Conservation (phyloP, 768 basidiomycete species). For the Hypholoma sublateritium region DNA sequence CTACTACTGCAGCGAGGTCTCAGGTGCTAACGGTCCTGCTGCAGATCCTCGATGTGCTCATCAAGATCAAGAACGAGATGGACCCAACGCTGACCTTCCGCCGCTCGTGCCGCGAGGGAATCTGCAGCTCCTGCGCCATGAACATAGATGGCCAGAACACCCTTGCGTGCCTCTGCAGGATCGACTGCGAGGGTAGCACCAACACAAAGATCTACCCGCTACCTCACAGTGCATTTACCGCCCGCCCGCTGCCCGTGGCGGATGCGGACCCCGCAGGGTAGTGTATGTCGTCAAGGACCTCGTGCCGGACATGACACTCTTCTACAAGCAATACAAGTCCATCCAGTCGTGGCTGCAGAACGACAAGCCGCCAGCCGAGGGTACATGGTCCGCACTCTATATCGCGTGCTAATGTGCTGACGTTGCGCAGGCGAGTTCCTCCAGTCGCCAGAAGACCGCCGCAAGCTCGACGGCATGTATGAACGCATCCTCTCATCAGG, state of each 20-base stretch:
- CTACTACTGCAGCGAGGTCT: neutral
- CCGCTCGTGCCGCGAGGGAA: conserved; percentile 90
- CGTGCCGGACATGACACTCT: conserved; percentile 86
- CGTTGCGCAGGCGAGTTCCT: conserved; percentile 66
- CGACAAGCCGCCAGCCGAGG: conserved; percentile 81
- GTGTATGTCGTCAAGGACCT: conserved; percentile 99
- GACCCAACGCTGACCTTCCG: conserved; percentile 98
- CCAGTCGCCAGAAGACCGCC: conserved; percentile 88
- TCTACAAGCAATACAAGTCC: conserved; percentile 99
- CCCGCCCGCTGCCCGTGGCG: neutral
- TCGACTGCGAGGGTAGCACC: conserved; percentile 72
- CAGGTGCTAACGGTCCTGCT: conserved; percentile 3
- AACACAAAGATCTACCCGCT: conserved; percentile 94
- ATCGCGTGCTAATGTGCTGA: neutral
- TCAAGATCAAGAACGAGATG: conserved; percentile 99
- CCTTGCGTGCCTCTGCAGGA: conserved; percentile 94
- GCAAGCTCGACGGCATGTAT: conserved; percentile 96
- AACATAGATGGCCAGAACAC: conserved; percentile 99
- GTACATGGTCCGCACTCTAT: conserved; percentile 18
- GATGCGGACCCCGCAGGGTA: conserved; percentile 26
- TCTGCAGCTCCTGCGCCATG: conserved; percentile 99
- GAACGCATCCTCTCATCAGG: conserved; percentile 97
- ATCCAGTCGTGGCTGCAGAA: conserved; percentile 97
- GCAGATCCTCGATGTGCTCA: conserved; percentile 85
- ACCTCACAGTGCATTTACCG: conserved; percentile 79